Base-by-base conservation (phyloP, 1,139 yeast genomes). In the Blastobotrys buckinghamii region DNA sequence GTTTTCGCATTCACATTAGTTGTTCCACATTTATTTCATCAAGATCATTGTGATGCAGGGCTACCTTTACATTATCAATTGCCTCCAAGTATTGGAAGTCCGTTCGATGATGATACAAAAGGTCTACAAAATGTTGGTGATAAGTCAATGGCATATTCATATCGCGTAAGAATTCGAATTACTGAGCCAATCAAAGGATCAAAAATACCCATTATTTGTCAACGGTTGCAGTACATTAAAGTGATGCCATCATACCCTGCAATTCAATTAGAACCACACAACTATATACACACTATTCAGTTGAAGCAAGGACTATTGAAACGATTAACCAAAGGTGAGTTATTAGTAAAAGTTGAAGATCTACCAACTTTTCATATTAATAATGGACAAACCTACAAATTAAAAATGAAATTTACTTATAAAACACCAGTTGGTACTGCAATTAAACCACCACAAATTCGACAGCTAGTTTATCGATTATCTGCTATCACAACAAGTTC, bases 91-190 rank as follows among this genome's bases (percentile, higher is more conserved):
- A 39, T 50, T 6, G 53, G 53, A 8, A 16, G 27, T 17, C 42
- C 47, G 16, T 13, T 34, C 9, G 40, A 24, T 13, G 26, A 43
- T 29, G 48, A 40, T n/a, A 38, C 36, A 24, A 16, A 19, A 15
- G 24, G 26, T 16, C 16, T 9, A 2, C 17, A 7, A 19, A 42
- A 37, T 20, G 46, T 47, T 17, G 35, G 49, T 13, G 57, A 54
- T 32, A 44, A 46, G 29, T 48, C 50, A 16, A 48, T 56, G 30
- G 38, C 50, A 9, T 45, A 51, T 15, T 36, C 53, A 22, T 56
- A 56, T 39, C 50, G 50, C 10, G 44, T 56, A 20, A 50, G 59
- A 12, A 57, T 57, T 12, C 53, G 55, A 20, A 29, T 56, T 22
- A 35, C 47, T 39, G 50, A 49, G 38, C 53, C 51, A 3, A 43